Percentiles rank a stretch among this genome's conserved stretches.
Evolutionary conservation across 495 filamentous ascomycete genomes (phyloP).

Genomic region (Penicillium lividum): DNA sequence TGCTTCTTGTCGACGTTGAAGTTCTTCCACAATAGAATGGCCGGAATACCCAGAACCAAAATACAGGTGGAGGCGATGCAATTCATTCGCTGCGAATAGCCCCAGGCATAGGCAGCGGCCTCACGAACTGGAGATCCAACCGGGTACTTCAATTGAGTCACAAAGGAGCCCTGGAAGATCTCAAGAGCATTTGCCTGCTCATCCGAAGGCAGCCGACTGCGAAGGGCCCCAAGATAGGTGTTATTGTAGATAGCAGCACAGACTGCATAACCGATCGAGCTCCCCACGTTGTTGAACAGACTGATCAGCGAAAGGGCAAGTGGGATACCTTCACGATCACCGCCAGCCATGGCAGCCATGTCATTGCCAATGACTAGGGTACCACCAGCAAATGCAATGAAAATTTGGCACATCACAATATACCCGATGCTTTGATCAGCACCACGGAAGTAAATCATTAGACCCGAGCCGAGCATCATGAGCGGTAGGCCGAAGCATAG

Average conservation of each 20-base stretch:
- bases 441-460: slow-evolving; percentile 71
- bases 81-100: slow-evolving; percentile 17
- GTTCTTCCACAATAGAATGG: slow-evolving; percentile 22
- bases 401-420: slow-evolving; percentile 75
- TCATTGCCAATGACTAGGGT: slow-evolving; percentile 47
- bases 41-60: slow-evolving; percentile 22
- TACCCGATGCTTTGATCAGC: slow-evolving; percentile 59
- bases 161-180: slow-evolving; percentile 8
- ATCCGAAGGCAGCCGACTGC: slow-evolving; percentile 33
- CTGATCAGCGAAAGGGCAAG: slow-evolving; percentile 62
- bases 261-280: slow-evolving; percentile 62
- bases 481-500: slow-evolving; percentile 65
- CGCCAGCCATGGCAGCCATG: slow-evolving; percentile 66
- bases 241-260: slow-evolving; percentile 64
- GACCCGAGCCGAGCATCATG: slow-evolving; percentile 61
- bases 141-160: slow-evolving; percentile 13
- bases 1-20: slow-evolving; percentile 25
- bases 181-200: slow-evolving; percentile 15
- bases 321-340: slow-evolving; percentile 58
- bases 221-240: slow-evolving; percentile 56
- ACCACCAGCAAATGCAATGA: slow-evolving; percentile 65
- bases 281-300: slow-evolving; percentile 65
- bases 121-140: slow-evolving; percentile 11
- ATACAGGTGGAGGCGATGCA: slow-evolving; percentile 19
- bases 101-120: slow-evolving; percentile 22